Base-by-base conservation (phyloP, 75 land plant genomes). In the Pinus albicaulis region DNA sequence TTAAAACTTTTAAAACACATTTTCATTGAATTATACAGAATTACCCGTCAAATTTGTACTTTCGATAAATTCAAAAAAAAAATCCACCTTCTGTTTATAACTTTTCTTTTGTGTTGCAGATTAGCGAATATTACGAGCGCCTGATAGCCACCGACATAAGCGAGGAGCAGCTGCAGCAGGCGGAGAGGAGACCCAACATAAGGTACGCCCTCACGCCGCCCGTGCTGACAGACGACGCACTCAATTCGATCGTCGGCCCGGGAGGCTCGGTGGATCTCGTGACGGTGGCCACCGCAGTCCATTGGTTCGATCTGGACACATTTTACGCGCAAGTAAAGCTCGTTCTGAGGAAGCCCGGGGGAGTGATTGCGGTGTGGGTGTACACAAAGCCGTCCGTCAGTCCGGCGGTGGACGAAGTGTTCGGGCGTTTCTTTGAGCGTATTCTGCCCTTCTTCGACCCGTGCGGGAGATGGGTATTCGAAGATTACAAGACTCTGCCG, bases 101-200 rank as follows among this genome's bases (percentile, higher is more conserved):
- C n/a, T n/a, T n/a, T n/a, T n/a, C n/a, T n/a, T n/a, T n/a, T n/a
- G n/a, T n/a, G 41, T 38, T 38, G 41, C 41, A 38, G 41, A 38
- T 38, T 38, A 38, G 41, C 41, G 41, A 38, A 38, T 62, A 84
- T 74, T 93, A 81, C 88, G 76, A 83, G 78, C 63, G 70, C 15
- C 92, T 92, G n/a, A 77, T 94, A 1, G 97, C 82, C 56, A 94
- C 97, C 1, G 97, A 94, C 86, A 79, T 88, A 14, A 92, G 88
- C 86, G 78, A 56, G 38, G 56, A 79, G 69, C 97, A 91, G 23
- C 85, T 94, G 34, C 52, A 81, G 23, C 64, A 69, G 60, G 94
- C 94, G 6, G 57, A 80, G 6, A 76, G 61, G 20, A 83, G 83
- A 24, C 89, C 92, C 70, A 91, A 90, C 79, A 68, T 92, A 41